Evolutionary conservation across 1,284 basidiomycete species (phyloP).

Genomic region (Phlebopus sp.): DNA sequence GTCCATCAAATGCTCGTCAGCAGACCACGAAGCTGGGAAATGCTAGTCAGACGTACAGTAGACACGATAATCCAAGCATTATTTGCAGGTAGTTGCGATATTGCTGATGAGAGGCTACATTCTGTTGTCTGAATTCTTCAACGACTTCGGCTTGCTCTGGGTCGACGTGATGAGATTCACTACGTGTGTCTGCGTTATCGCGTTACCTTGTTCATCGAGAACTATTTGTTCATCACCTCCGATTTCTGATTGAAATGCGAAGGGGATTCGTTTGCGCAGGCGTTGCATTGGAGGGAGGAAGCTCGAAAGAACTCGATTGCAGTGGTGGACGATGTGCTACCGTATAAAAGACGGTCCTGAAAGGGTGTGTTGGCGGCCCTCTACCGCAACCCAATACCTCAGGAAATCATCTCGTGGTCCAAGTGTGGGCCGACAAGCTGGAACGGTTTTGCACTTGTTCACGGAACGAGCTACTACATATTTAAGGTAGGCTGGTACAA

Average conservation of each 20-base stretch:
- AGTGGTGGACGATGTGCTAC: neutral
- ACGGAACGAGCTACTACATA: constrained; percentile 1
- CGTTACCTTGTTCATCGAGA: constrained; percentile 52
- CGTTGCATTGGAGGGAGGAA: constrained; percentile 19
- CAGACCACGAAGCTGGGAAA: neutral
- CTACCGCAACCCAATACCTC: neutral
- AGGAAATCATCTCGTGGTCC: constrained; percentile 1
- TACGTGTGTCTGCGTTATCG: neutral
- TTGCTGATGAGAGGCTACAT: constrained; percentile 37
- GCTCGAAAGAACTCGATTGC: neutral
- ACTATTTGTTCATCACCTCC: constrained; percentile 31
- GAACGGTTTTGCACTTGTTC: constrained; percentile 25
- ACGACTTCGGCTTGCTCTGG: constrained; percentile 56
- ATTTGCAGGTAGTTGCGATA: constrained; percentile 36
- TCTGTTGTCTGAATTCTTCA: constrained; percentile 38
- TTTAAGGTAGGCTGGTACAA: no score
- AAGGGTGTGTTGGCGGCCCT: constrained; percentile 4
- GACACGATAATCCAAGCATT: constrained; percentile 41
- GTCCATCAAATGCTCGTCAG: neutral
- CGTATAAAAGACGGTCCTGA: neutral
- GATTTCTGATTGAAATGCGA: constrained; percentile 34
- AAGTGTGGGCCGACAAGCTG: neutral
- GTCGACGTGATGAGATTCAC: constrained; percentile 6
- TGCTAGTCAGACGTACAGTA: constrained; percentile 39
- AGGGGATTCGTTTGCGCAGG: constrained; percentile 46